These are phyloP conservation scores for Lachnellula cervina DNA, from an alignment of 2,329 filamentous ascomycete genomes.

Conservation along the genomic window DNA sequence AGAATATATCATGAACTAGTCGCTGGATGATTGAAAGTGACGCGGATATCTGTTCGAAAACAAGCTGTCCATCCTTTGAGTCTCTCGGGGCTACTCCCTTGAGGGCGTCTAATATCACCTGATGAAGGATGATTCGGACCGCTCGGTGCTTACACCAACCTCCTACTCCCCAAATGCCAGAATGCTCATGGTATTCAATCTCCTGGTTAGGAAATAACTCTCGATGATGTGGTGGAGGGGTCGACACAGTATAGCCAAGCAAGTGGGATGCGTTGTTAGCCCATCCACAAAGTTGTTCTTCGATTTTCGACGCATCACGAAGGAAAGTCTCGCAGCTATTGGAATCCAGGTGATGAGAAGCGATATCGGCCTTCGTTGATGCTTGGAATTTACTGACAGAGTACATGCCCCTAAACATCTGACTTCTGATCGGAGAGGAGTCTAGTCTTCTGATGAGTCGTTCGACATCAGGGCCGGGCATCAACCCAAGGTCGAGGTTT, in stretches of 20 bases:
- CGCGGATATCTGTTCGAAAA: not conserved
- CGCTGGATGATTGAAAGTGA: conserved; percentile 3
- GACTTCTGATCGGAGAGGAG: not conserved
- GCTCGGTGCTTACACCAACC: conserved; percentile 10
- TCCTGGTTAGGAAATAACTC: not conserved
- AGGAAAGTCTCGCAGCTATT: not conserved
- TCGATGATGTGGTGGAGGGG: not conserved
- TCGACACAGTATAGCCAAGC: not conserved
- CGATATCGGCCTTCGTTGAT: not conserved
- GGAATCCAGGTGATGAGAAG: not conserved
- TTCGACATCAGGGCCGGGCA: conserved; percentile 2
- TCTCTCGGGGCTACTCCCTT: not conserved
- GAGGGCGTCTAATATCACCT: not conserved
- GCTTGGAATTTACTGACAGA: conserved; percentile 4
- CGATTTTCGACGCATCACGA: not conserved
- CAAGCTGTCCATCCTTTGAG: not conserved
- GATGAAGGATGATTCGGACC: conserved; percentile 4
- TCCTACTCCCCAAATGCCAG: conserved; percentile 1
- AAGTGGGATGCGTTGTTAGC: not conserved
- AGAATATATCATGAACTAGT: conserved; percentile 3
- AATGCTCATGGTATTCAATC: not conserved
- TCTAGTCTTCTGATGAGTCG: conserved; percentile 4
- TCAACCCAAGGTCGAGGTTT: conserved; percentile 4
- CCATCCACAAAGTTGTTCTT: not conserved
- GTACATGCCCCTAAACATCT: conserved; percentile 5